phyloP scores from a whole-genome alignment of 495 filamentous ascomycete species.

The Podospora fimiseda region DNA sequence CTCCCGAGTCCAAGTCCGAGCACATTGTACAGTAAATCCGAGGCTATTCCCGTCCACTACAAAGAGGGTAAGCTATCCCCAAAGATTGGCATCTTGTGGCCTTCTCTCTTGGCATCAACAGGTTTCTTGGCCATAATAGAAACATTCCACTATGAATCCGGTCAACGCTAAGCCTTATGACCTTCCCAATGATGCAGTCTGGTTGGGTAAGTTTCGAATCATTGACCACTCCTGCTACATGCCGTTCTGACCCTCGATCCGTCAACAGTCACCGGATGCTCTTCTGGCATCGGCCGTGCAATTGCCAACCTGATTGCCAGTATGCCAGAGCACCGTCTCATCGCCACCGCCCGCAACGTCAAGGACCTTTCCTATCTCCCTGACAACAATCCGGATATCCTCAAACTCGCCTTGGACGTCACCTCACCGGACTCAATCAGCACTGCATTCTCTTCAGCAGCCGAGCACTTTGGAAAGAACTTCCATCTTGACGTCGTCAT shows the following conservation, averaged over 20 bases:
- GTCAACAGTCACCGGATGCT: constrained; percentile 44
- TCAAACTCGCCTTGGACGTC: constrained; percentile 43
- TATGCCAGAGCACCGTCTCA: constrained; percentile 36
- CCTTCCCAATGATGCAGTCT: background rate
- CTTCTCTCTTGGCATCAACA: too few relatives aligned
- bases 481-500: constrained; percentile 45
- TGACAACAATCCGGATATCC: constrained; percentile 27
- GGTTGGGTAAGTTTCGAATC: background rate
- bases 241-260: too few relatives aligned
- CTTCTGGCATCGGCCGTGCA: constrained; percentile 42
- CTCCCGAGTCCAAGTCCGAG: too few relatives aligned
- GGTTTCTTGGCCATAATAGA: too few relatives aligned
- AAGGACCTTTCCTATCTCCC: constrained; percentile 34
- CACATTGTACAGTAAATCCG: background rate
- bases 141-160: background rate
- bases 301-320: constrained; percentile 37
- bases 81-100: too few relatives aligned
- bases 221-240: too few relatives aligned
- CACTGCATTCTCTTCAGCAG: constrained; percentile 31
- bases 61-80: too few relatives aligned
- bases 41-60: background rate
- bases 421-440: constrained; percentile 34
- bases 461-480: constrained; percentile 28
- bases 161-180: background rate
- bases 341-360: constrained; percentile 41